phyloP scores from a whole-genome alignment of 2,329 filamentous ascomycete genomes.

The Tolypocladium inflatum region DNA sequence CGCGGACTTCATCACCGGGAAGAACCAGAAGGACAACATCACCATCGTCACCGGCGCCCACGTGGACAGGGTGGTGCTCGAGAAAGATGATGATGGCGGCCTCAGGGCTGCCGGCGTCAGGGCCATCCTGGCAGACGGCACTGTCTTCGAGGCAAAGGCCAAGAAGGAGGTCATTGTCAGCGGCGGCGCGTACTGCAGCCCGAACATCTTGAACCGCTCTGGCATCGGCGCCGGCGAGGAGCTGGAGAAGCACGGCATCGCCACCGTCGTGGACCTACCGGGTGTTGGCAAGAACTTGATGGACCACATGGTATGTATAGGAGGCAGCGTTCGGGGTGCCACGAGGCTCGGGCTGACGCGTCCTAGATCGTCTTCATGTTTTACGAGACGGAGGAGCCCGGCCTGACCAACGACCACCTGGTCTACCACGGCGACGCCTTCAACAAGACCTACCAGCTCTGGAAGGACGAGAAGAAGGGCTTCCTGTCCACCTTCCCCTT shows the following conservation, averaged over 20 bases:
- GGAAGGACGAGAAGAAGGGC: slow-evolving; percentile 48
- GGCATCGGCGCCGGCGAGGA: slow-evolving; percentile 39
- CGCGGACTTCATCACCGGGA: slow-evolving; percentile 39
- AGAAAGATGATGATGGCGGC: slow-evolving; percentile 19
- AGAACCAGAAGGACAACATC: slow-evolving; percentile 30
- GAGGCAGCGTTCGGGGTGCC: no score
- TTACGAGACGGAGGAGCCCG: slow-evolving; percentile 44
- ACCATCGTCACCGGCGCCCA: slow-evolving; percentile 36
- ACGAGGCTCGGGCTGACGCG: neutral
- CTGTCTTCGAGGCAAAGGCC: slow-evolving; percentile 10
- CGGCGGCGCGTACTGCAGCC: slow-evolving; percentile 40
- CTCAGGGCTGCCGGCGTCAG: slow-evolving; percentile 34
- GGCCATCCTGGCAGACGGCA: slow-evolving; percentile 20
- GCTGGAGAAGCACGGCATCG: slow-evolving; percentile 28
- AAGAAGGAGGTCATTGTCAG: slow-evolving; percentile 30
- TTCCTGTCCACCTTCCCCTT: slow-evolving; percentile 54
- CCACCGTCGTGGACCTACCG: slow-evolving; percentile 30
- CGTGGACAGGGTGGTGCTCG: slow-evolving; percentile 43
- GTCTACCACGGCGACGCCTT: slow-evolving; percentile 45
- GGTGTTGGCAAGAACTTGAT: slow-evolving; percentile 42
- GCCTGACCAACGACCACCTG: slow-evolving; percentile 43
- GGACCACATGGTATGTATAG: slow-evolving; percentile 24
- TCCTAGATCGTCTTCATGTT: slow-evolving; percentile 47
- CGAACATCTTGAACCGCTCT: slow-evolving; percentile 41
- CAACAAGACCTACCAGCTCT: slow-evolving; percentile 40